Conservation (phyloP, 1,284 basidiomycete species). For the Pyrrhoderma lamaoense region DNA sequence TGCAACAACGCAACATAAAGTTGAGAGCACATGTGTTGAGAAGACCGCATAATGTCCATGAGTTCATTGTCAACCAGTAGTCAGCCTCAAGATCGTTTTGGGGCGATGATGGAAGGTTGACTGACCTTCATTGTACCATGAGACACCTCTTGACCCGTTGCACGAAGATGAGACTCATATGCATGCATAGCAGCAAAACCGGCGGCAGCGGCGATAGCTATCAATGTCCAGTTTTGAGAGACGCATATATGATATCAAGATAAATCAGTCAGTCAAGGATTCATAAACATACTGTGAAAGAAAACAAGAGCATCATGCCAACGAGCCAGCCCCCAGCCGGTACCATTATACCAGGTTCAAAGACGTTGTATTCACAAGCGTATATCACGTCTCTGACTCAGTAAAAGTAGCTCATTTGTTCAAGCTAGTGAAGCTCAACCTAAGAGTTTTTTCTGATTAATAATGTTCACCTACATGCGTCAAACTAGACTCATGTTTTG, state of each 20-base stretch:
- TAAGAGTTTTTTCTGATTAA: neutral
- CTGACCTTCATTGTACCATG: constrained; percentile 23
- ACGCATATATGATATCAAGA: neutral
- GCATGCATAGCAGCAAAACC: constrained; percentile 26
- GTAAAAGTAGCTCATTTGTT: neutral
- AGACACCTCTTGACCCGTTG: constrained; percentile 22
- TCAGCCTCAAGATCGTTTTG: too few relatives aligned
- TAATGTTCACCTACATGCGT: constrained; percentile 24
- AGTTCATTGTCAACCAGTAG: too few relatives aligned
- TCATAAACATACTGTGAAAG: too few relatives aligned
- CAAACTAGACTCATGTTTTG: constrained; percentile 21
- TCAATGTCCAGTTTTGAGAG: neutral
- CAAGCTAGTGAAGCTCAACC: neutral
- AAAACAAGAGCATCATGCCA: too few relatives aligned
- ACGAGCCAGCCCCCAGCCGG: too few relatives aligned
- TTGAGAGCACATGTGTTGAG: too few relatives aligned
- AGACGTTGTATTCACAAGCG: neutral
- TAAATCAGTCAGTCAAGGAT: neutral
- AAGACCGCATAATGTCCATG: too few relatives aligned
- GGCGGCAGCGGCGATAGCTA: constrained; percentile 25
- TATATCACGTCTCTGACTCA: neutral
- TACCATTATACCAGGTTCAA: neutral
- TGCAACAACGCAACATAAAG: too few relatives aligned
- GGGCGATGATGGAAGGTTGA: neutral
- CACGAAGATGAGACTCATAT: constrained; percentile 24